Conservation (phyloP, 139 green algal genomes). For the Coccomyxa sp. region DNA sequence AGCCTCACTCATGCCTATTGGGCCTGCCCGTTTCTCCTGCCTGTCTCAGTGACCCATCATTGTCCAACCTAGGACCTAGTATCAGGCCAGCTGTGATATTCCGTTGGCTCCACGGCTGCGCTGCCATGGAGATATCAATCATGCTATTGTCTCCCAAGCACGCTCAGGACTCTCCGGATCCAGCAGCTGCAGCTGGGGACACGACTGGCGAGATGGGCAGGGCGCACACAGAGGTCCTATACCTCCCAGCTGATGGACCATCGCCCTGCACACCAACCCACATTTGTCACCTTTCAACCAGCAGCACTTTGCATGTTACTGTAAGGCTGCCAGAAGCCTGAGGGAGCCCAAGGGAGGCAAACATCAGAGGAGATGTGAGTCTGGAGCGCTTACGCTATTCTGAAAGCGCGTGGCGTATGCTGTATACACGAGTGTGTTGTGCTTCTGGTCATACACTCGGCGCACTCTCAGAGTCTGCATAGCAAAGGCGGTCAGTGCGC, state of each 20-base stretch:
- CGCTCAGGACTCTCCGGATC: no score
- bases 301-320: background rate
- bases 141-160: no score
- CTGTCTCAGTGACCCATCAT: no score
- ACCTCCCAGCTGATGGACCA: background rate
- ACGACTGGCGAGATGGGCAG: slow-evolving; percentile 32
- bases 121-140: no score
- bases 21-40: no score
- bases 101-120: no score
- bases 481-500: no score
- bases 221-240: slow-evolving; percentile 44
- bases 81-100: no score
- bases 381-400: background rate
- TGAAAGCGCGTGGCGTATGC: slow-evolving; percentile 67
- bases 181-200: slow-evolving; percentile 7
- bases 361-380: background rate
- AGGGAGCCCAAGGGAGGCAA: background rate
- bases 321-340: no score
- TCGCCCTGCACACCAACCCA: background rate
- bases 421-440: slow-evolving; percentile 63
- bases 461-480: slow-evolving; percentile 67
- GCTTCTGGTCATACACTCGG: slow-evolving; percentile 64
- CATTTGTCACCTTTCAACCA: background rate
- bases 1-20: no score
- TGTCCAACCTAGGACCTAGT: no score